Evolutionary conservation across 169 alveolate species (phyloP).

Genomic region (Cryptosporidium bovis): DNA sequence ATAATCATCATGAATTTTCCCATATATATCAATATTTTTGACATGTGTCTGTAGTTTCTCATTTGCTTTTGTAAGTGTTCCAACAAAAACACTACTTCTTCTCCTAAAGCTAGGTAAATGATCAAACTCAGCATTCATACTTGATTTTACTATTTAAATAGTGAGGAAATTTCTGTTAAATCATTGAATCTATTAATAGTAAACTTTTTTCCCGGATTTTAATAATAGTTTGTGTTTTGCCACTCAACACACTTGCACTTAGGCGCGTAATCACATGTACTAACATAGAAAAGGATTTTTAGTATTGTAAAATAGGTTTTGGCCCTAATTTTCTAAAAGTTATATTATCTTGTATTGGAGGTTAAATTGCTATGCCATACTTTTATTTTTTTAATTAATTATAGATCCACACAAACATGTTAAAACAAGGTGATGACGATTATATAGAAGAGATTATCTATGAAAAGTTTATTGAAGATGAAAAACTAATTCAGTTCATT

Average conservation of each 20-base stretch:
- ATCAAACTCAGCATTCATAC: constrained; percentile 3
- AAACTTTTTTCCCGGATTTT: constrained; percentile 51
- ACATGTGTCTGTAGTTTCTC: constrained; percentile 11
- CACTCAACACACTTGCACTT: constrained; percentile 58
- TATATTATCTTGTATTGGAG: no score
- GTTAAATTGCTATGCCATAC: no score
- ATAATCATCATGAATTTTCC: constrained; percentile 70
- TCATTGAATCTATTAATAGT: constrained; percentile 45
- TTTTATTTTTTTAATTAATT: no score
- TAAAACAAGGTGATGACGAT: constrained; percentile 6
- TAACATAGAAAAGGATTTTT: not conserved
- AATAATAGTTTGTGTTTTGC: constrained; percentile 42
- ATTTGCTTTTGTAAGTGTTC: constrained; percentile 13
- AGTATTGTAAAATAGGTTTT: not conserved
- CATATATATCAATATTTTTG: constrained; percentile 67
- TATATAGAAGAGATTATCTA: constrained; percentile 18
- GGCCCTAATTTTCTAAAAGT: no score
- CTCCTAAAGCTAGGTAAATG: constrained; percentile 5
- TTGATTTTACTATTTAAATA: not conserved
- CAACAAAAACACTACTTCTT: constrained; percentile 27
- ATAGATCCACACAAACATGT: not conserved
- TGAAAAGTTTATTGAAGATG: constrained; percentile 16
- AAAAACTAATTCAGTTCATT: not conserved
- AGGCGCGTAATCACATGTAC: constrained; percentile 6
- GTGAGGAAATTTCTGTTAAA: not conserved